Base-by-base conservation (phyloP, 2,329 filamentous ascomycete genomes). In the Fusarium concolor region DNA sequence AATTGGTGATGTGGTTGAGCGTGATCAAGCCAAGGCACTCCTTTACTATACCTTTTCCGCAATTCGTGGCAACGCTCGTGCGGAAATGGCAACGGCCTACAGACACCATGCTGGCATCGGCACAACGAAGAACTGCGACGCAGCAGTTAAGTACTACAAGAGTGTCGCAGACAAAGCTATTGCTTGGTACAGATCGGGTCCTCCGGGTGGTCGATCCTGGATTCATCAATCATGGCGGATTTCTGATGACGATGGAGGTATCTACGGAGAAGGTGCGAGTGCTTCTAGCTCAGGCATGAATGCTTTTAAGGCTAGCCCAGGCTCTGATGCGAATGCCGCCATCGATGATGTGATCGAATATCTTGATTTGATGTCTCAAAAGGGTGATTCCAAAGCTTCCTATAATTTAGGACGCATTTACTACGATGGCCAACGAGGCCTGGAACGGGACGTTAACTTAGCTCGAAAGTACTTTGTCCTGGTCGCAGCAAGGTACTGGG, bases 311-410 rank as follows among this genome's bases (percentile, higher is more conserved):
- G 88, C 89, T 20, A 89, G 89, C 56, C 86, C 90, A 2, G 90
- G 91, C 68, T 92, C 93, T 4, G 92, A 96, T 75, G 88, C 91
- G 2, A 91, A 97, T 73, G 93, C 94, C 2, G 92, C 93, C 17
- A 88, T 97, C 60, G 94, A 97, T 72, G 95, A 99, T 78, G 92
- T 98, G 17, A 89, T 99, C 61, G 96, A 99, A 76, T 99, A 97
- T 72, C 84, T 97, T 69, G 93, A 97, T 73, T 85, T 97, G 41
- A 91, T 97, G 85, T 93, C 93, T 8, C 89, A 94, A 62, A 97
- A 97, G 76, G 94, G 94, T 12, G 93, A 97, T 74, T 87, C 93
- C 56, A 94, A 92, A 76, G 93, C 94, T 1, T 95, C 93, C 1
- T 94, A 94, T 74, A 94, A 92, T 65, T 83, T 97, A 1, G 94